Percentiles rank a stretch among this genome's conserved stretches.
Conservation (phyloP, 2,329 filamentous ascomycete species). For the Aspergillus texensis region DNA sequence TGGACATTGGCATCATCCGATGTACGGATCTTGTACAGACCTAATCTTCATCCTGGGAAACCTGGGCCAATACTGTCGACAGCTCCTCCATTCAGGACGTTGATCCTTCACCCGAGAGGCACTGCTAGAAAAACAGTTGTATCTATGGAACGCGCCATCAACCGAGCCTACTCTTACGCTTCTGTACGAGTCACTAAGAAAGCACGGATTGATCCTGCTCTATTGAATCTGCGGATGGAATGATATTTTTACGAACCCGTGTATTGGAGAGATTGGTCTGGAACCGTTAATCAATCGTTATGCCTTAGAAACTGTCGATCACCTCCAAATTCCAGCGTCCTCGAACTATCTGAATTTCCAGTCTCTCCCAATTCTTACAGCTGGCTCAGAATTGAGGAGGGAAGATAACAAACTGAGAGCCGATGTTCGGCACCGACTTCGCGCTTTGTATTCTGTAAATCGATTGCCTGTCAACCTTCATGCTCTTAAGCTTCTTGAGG, state of each 20-base stretch:
- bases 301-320: slow-evolving; percentile 11
- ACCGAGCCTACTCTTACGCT: slow-evolving; percentile 5
- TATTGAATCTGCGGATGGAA: slow-evolving; percentile 12
- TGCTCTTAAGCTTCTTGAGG: slow-evolving; percentile 11
- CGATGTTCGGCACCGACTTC: slow-evolving; percentile 10
- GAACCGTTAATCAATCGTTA: slow-evolving; percentile 14
- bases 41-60: slow-evolving; percentile 13
- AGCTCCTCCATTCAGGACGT: slow-evolving; percentile 1
- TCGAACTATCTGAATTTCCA: slow-evolving; percentile 15
- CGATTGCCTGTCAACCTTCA: slow-evolving; percentile 12
- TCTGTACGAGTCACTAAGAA: slow-evolving; percentile 14
- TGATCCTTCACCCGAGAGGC: slow-evolving; percentile 8
- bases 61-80: slow-evolving; percentile 17
- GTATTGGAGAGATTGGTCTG: not conserved
- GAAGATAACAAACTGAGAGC: slow-evolving; percentile 1
- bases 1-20: slow-evolving; percentile 14
- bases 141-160: not conserved
- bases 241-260: not conserved
- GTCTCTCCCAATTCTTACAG: slow-evolving; percentile 13
- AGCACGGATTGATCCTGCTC: slow-evolving; percentile 16
- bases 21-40: slow-evolving; percentile 11
- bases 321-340: slow-evolving; percentile 11
- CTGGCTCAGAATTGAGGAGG: slow-evolving; percentile 12
- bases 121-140: slow-evolving; percentile 6
- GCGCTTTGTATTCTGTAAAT: slow-evolving; percentile 17